Conservation (phyloP, 176 grass and related monocot species). For the Rhynchospora tenuis region DNA sequence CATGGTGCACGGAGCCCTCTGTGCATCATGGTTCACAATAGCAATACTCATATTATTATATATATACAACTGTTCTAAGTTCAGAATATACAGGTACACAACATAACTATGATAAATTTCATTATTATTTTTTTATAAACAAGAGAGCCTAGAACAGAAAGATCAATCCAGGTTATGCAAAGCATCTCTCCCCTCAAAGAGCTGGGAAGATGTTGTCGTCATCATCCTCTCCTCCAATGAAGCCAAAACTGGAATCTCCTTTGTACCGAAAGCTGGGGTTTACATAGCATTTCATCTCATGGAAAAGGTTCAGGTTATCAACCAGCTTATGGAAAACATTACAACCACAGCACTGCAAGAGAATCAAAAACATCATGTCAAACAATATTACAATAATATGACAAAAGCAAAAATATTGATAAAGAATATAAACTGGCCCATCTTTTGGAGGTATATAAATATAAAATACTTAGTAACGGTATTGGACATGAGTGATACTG, state of each 20-base stretch:
- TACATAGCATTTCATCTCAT: constrained; percentile 93
- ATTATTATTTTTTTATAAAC: constrained; percentile 22
- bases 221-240: constrained; percentile 37
- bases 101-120: not conserved
- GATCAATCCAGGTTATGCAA: not conserved
- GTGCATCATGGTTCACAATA: too few species aligned
- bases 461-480: not conserved
- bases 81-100: constrained; percentile 5
- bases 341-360: constrained; percentile 76
- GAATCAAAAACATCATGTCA: not conserved
- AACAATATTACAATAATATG: not conserved
- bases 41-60: not conserved
- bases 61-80: constrained; percentile 51
- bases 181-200: constrained; percentile 13
- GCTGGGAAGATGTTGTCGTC: constrained; percentile 51
- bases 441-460: too few species aligned
- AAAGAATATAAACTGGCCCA: not conserved
- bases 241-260: constrained; percentile 65
- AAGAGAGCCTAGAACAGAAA: constrained; percentile 5
- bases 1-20: too few species aligned
- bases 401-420: not conserved
- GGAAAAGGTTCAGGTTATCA: constrained; percentile 93
- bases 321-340: constrained; percentile 93
- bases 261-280: constrained; percentile 75
- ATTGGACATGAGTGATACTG: not conserved